Evolutionary conservation across 805 yeast species (phyloP).

Genomic region (Ogataea salicorniae): DNA sequence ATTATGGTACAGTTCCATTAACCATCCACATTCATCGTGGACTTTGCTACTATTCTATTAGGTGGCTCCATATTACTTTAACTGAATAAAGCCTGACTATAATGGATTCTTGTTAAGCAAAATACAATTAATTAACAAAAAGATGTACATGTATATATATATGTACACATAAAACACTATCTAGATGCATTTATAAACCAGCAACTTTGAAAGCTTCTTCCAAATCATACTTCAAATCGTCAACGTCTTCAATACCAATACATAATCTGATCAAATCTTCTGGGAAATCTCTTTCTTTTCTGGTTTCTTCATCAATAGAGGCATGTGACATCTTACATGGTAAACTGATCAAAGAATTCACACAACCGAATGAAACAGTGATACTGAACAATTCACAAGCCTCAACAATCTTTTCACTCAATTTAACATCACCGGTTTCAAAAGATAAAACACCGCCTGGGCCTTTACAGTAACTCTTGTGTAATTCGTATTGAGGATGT

Average conservation of each 20-base stretch:
- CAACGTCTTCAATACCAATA: conserved; percentile 81
- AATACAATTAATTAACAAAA: too few species aligned
- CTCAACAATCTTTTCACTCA: conserved; percentile 70
- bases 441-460: conserved; percentile 86
- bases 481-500: conserved; percentile 80
- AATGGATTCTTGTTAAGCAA: too few species aligned
- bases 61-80: too few species aligned
- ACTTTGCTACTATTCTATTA: too few species aligned
- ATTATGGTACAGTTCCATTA: too few species aligned
- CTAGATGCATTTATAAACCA: conserved; percentile 33
- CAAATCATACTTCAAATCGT: conserved; percentile 79
- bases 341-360: conserved; percentile 85
- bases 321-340: conserved; percentile 98
- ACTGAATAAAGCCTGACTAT: too few species aligned
- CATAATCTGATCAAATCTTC: conserved; percentile 89
- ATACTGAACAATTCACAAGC: conserved; percentile 74
- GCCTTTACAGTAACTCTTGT: conserved; percentile 71
- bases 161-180: too few species aligned
- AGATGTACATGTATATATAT: too few species aligned
- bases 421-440: conserved; percentile 72
- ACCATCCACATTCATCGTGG: too few species aligned
- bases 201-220: conserved; percentile 63
- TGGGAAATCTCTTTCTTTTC: conserved; percentile 85
- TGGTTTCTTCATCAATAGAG: conserved; percentile 82
- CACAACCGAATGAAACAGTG: conserved; percentile 92